A percentile compares a stretch with the other conserved stretches of the same genome.
Conservation (phyloP, 768 basidiomycete genomes). For the Chalciporus piperatus region DNA sequence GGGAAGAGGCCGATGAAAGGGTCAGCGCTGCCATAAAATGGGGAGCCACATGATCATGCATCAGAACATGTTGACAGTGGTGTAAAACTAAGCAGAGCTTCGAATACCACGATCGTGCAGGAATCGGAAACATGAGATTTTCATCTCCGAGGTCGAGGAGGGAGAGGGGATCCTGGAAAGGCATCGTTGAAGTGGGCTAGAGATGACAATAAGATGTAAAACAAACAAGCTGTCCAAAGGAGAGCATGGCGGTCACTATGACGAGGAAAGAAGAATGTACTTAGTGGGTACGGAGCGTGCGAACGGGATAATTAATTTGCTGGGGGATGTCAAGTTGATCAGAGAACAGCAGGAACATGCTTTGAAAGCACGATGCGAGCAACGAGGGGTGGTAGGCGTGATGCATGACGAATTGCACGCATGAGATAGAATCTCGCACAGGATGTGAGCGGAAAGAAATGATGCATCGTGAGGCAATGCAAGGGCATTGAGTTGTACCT, state of each 20-base stretch:
- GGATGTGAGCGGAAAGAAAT: background rate
- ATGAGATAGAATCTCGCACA: slow-evolving; percentile 7
- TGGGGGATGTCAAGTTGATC: slow-evolving; percentile 2
- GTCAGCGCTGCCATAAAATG: slow-evolving; percentile 13
- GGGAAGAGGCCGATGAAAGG: slow-evolving; percentile 17
- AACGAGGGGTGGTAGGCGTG: slow-evolving; percentile 12
- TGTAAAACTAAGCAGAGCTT: slow-evolving; percentile 22
- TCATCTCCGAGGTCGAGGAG: slow-evolving; percentile 34
- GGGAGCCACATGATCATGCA: slow-evolving; percentile 21
- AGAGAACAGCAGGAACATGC: slow-evolving; percentile 14
- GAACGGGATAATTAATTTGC: slow-evolving; percentile 11
- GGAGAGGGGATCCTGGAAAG: slow-evolving; percentile 18
- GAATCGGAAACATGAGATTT: slow-evolving; percentile 30
- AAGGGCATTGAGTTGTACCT: background rate
- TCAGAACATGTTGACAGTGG: slow-evolving; percentile 31
- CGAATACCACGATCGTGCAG: slow-evolving; percentile 25
- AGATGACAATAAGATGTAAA: slow-evolving; percentile 12
- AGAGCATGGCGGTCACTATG: slow-evolving; percentile 17
- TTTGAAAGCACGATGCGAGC: slow-evolving; percentile 13
- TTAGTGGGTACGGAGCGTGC: background rate
- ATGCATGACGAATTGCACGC: slow-evolving; percentile 6
- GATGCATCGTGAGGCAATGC: too few species aligned
- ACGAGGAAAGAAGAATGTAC: slow-evolving; percentile 7
- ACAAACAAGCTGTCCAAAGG: background rate
- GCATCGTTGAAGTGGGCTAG: background rate